Percentiles rank a stretch among this genome's conserved stretches.
Evolutionary conservation across 2,329 filamentous ascomycete genomes (phyloP).

Genomic region (Fusarium sp.): DNA sequence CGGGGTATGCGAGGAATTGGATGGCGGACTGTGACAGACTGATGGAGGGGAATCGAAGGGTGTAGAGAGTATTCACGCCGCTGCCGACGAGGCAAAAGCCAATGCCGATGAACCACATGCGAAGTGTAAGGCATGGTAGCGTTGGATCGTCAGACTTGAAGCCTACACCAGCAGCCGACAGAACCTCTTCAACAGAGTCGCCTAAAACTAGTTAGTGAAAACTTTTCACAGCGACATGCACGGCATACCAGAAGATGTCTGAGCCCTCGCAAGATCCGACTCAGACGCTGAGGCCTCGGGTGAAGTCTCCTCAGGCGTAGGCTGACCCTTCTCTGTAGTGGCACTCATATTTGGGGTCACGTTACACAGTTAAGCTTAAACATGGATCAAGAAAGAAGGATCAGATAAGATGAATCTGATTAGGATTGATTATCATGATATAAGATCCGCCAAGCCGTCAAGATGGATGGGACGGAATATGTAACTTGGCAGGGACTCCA

Average conservation of each 20-base stretch:
- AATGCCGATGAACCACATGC: conserved; percentile 56
- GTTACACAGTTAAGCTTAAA: background rate
- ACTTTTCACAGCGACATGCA: fast-evolving
- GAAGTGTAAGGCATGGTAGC: conserved; percentile 52
- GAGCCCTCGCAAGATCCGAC: conserved; percentile 3
- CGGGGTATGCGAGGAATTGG: conserved; percentile 58
- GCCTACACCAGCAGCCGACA: conserved; percentile 49
- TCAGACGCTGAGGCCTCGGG: background rate
- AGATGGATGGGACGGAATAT: background rate
- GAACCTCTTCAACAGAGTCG: conserved; percentile 41
- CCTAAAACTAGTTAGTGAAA: background rate
- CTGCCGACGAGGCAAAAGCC: conserved; percentile 53
- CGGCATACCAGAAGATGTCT: conserved; percentile 17
- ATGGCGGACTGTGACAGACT: conserved; percentile 51
- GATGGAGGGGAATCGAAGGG: conserved; percentile 52
- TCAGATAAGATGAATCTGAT: conserved; percentile 11
- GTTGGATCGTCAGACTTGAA: conserved; percentile 45
- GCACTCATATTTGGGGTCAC: background rate
- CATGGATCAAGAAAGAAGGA: background rate
- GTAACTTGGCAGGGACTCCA: background rate
- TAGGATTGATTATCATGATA: conserved; percentile 8
- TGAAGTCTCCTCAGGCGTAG: background rate
- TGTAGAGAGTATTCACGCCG: conserved; percentile 57
- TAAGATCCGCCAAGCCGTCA: conserved; percentile 9
- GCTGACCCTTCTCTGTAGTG: background rate